Evolutionary conservation across 2,329 filamentous ascomycete genomes (phyloP).

Genomic region (Thelonectria rubi): DNA sequence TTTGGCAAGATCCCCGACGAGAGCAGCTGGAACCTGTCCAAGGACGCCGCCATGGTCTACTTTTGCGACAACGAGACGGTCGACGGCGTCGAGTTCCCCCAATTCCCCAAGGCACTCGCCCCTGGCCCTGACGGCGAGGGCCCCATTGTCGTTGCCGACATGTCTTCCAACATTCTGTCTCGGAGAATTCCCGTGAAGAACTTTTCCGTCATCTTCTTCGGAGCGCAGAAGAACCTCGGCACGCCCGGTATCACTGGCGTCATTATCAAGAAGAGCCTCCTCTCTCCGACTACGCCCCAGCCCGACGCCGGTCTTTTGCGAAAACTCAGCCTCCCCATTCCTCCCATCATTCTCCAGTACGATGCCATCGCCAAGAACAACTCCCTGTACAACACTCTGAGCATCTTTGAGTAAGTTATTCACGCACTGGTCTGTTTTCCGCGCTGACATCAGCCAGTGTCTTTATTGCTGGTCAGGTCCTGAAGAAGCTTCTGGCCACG

Average conservation of each 20-base stretch:
- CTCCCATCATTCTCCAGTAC: slow-evolving; percentile 83
- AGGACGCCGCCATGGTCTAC: slow-evolving; percentile 79
- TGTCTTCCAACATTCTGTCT: slow-evolving; percentile 93
- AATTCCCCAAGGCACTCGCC: slow-evolving; percentile 72
- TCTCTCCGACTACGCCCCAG: slow-evolving; percentile 72
- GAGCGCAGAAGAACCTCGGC: slow-evolving; percentile 94
- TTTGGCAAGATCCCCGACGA: slow-evolving; percentile 86
- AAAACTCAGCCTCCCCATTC: slow-evolving; percentile 77
- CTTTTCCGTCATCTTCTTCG: slow-evolving; percentile 87
- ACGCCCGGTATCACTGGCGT: slow-evolving; percentile 86
- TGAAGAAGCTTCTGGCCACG: slow-evolving; percentile 74
- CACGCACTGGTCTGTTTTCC: too few relatives aligned
- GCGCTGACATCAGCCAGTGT: slow-evolving; percentile 62
- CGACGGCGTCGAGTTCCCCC: slow-evolving; percentile 89
- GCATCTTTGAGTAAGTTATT: slow-evolving; percentile 79
- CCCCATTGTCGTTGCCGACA: slow-evolving; percentile 86
- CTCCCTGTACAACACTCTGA: slow-evolving; percentile 94
- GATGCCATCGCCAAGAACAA: slow-evolving; percentile 91
- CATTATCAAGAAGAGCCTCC: slow-evolving; percentile 81
- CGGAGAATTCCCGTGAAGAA: slow-evolving; percentile 79
- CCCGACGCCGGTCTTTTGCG: slow-evolving; percentile 76
- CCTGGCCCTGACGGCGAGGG: slow-evolving; percentile 67
- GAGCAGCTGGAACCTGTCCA: slow-evolving; percentile 77
- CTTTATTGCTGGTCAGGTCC: slow-evolving; percentile 88
- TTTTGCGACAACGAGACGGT: slow-evolving; percentile 95